Evolutionary conservation across 768 basidiomycete species (phyloP).

Genomic region (Strobilomyces dryophilus): DNA sequence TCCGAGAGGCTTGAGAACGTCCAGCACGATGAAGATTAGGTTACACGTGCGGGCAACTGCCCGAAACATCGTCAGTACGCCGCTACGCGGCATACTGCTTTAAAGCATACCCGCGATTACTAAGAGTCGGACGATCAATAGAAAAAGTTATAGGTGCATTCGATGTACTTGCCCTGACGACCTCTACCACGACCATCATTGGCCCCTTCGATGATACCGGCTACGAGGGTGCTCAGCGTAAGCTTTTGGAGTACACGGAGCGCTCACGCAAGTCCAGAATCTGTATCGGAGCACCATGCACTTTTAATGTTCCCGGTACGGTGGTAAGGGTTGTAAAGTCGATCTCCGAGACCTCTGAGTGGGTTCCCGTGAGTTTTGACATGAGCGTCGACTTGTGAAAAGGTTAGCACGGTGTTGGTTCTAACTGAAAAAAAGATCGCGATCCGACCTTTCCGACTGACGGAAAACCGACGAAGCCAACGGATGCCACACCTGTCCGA

Average conservation of each 20-base stretch:
- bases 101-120: constrained; percentile 69
- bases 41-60: constrained; percentile 96
- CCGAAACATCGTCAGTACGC: constrained; percentile 1
- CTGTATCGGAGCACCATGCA: constrained; percentile 95
- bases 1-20: constrained; percentile 96
- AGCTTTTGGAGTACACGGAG: not conserved
- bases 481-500: constrained; percentile 94
- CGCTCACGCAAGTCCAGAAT: constrained; percentile 84
- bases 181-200: constrained; percentile 95
- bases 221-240: constrained; percentile 35
- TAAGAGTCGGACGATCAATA: constrained; percentile 22
- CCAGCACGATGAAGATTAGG: constrained; percentile 96
- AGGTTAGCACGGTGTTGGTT: constrained; percentile 1
- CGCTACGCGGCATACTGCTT: constrained; percentile 2
- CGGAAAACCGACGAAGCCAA: constrained; percentile 89
- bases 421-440: constrained; percentile 3
- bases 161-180: constrained; percentile 67
- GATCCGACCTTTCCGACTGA: constrained; percentile 83
- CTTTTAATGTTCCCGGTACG: constrained; percentile 90
- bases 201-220: constrained; percentile 98
- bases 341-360: constrained; percentile 93
- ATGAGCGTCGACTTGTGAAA: constrained; percentile 75
- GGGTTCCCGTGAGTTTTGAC: constrained; percentile 95
- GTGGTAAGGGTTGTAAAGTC: constrained; percentile 97
- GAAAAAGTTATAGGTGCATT: constrained; percentile 17